phyloP scores from a whole-genome alignment of 225 moss, liverwort and hornwort species.

The Climacium dendroides region DNA sequence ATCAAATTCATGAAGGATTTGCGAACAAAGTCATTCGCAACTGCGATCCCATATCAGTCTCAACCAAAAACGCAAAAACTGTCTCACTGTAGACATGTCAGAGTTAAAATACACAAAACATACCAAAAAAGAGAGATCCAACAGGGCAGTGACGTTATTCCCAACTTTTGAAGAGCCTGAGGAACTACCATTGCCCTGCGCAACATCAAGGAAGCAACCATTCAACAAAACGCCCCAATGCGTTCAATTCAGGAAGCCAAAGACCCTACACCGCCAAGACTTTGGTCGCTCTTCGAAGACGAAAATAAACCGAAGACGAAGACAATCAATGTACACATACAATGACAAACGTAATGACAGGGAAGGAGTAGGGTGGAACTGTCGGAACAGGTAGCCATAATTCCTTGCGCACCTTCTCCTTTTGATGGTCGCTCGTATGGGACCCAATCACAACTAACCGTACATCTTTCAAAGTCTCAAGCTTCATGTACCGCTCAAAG shows the following conservation, averaged over 20 bases:
- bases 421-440: constrained; percentile 34
- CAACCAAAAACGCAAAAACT: background rate
- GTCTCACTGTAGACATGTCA: background rate
- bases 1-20: no score
- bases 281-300: background rate
- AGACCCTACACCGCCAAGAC: background rate
- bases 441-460: constrained; percentile 83
- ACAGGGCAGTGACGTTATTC: constrained; percentile 74
- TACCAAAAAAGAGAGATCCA: constrained; percentile 90
- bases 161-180: constrained; percentile 63
- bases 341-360: background rate
- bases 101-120: background rate
- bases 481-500: constrained; percentile 94
- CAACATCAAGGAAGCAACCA: background rate
- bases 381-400: background rate
- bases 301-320: background rate
- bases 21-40: background rate
- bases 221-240: background rate
- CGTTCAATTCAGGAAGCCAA: background rate
- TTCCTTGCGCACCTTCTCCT: constrained; percentile 57
- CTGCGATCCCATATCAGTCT: background rate
- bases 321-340: no score
- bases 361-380: background rate
- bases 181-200: constrained; percentile 65
- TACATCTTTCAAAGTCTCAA: constrained; percentile 72